Evolutionary conservation across 768 basidiomycete genomes (phyloP), one percentile per base, ranked within the genome.

Genomic region (Russula compacta): DNA sequence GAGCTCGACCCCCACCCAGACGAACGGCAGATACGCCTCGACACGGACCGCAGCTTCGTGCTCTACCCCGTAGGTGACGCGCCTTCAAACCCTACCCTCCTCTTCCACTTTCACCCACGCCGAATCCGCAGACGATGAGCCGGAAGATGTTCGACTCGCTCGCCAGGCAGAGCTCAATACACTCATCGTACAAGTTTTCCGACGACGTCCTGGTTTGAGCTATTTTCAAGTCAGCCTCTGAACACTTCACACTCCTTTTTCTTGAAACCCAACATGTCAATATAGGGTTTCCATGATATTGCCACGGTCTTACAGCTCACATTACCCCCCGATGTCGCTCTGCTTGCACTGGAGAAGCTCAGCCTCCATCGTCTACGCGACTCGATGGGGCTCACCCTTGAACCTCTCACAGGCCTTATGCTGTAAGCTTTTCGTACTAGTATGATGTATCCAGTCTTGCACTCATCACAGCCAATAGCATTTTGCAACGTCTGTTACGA

Each of bases 41-140:
- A 97, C 73, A 95, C 94, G 1, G 85, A 94, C 73, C 83, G 94
- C 51, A 93, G 92, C 66, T 98, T 98, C 68, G 90, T 97, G 58
- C 77, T 93, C 63, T 98, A 95, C 74, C 90, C 94, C 69, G 85
- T 83, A 80, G 89, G 92, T 59, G 62, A 63, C 52, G 21, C 57
- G 17, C 47, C 3, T 66, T 33, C 55, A 48, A 33, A 33, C 47
- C 24, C 19, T 60, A 33, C 56, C 44, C 11, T 62, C 44, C 11
- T 62, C 63, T 15, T 19, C 61, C 38, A n/a, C 35, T 33, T 19
- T 38, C 40, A 47, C 43, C 49, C 38, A 61, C 21, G 9, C 12
- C 24, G 12, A 51, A 42, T 35, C 14, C 38, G 32, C 59, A 61
- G 60, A 55, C 47, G 67, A 66, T 14, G 61, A 65, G 10, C 59